A percentile compares a stretch with the other conserved stretches of the same genome.
Evolutionary conservation across 129 eudicot species (phyloP).

Genomic region (Escallonia herrerae): DNA sequence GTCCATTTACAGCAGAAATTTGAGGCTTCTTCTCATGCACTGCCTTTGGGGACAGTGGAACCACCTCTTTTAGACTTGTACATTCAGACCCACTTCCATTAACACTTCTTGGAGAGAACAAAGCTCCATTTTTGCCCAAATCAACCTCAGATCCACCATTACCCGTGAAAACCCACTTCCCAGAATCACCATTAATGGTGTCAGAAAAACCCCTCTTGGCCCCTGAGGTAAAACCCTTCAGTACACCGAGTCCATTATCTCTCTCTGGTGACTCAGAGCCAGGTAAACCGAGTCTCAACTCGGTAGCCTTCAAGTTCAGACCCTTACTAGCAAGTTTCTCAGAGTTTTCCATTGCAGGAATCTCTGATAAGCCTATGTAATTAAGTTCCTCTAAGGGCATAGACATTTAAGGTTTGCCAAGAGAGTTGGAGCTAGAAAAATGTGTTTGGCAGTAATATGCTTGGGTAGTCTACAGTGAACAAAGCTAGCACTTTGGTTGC

Average conservation of each 20-base stretch:
- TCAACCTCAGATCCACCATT: slow-evolving; percentile 50
- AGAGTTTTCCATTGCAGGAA: slow-evolving; percentile 39
- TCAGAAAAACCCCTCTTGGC: slow-evolving; percentile 63
- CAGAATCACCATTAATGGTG: slow-evolving; percentile 40
- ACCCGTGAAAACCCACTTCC: slow-evolving; percentile 49
- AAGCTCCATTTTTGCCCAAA: slow-evolving; percentile 33
- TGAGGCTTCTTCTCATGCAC: slow-evolving; percentile 37
- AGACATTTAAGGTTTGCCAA: slow-evolving; percentile 23
- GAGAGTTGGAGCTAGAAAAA: background rate
- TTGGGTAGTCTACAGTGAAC: background rate
- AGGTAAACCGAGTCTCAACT: slow-evolving; percentile 76
- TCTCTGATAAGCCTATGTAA: slow-evolving; percentile 46
- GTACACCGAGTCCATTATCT: slow-evolving; percentile 11
- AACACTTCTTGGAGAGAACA: slow-evolving; percentile 34
- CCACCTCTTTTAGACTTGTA: slow-evolving; percentile 23
- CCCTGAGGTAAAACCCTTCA: slow-evolving; percentile 43
- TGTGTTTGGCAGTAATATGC: background rate
- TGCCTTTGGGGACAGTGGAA: slow-evolving; percentile 23
- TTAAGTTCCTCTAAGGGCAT: slow-evolving; percentile 32
- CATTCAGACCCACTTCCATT: slow-evolving; percentile 12
- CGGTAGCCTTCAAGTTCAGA: slow-evolving; percentile 74
- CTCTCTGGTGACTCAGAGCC: slow-evolving; percentile 73
- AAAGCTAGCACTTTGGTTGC: slow-evolving; percentile 2
- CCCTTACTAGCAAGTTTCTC: slow-evolving; percentile 27
- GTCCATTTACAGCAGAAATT: slow-evolving; percentile 31